These are phyloP conservation scores for Cenchrus purpureus DNA, from an alignment of 176 grass and related monocot species.

Conservation along the genomic window DNA sequence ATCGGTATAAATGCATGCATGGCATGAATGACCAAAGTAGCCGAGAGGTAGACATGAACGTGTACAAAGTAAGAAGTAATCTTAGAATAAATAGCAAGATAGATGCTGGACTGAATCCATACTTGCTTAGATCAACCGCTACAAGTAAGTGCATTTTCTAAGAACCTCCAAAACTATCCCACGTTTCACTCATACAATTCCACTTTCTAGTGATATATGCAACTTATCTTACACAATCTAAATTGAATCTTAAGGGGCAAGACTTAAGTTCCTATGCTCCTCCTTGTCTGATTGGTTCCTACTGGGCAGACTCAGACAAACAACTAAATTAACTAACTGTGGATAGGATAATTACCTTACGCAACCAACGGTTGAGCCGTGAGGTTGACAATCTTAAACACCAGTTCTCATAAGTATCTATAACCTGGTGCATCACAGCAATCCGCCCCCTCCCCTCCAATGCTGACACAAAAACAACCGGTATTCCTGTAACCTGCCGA, in stretches of 20 bases:
- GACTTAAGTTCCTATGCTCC: slow-evolving; percentile 11
- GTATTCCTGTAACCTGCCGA: slow-evolving; percentile 83
- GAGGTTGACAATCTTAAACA: slow-evolving; percentile 92
- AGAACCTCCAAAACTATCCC: background rate
- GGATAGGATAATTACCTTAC: slow-evolving; percentile 65
- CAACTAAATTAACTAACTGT: slow-evolving; percentile 15
- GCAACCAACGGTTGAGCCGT: slow-evolving; percentile 88
- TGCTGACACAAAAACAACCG: slow-evolving; percentile 95
- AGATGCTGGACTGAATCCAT: too few species aligned
- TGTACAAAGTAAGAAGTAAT: background rate
- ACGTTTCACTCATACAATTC: slow-evolving; percentile 21
- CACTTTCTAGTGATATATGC: background rate
- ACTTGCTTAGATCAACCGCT: background rate
- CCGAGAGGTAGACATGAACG: background rate
- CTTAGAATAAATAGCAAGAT: background rate
- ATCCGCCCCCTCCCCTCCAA: slow-evolving; percentile 76
- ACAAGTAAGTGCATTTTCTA: background rate
- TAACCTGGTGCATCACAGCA: slow-evolving; percentile 81
- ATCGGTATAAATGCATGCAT: background rate
- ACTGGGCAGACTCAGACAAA: slow-evolving; percentile 12
- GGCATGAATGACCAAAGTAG: background rate
- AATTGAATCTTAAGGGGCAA: slow-evolving; percentile 4
- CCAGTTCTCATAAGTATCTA: slow-evolving; percentile 90
- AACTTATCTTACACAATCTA: slow-evolving; percentile 13
- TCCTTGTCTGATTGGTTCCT: slow-evolving; percentile 5